A percentile compares a stretch with the other conserved stretches of the same genome.
Conservation (phyloP, 768 basidiomycete genomes). For the Phylloporus rhodoxanthus region DNA sequence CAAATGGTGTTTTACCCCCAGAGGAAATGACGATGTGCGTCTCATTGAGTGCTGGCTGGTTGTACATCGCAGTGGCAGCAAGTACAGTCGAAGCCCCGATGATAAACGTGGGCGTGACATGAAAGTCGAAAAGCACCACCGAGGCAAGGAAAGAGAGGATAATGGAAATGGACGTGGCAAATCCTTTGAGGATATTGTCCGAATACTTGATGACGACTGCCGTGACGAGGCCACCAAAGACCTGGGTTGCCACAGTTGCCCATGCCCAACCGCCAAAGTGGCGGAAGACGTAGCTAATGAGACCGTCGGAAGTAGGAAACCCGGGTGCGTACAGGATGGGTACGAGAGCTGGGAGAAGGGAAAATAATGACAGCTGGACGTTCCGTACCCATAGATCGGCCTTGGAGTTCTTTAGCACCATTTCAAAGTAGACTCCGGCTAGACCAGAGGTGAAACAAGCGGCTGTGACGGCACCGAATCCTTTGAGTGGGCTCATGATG, state of each 20-base stretch:
- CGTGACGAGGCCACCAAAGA: constrained; percentile 88
- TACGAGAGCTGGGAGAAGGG: constrained; percentile 80
- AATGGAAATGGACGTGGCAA: constrained; percentile 92
- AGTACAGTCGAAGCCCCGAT: constrained; percentile 84
- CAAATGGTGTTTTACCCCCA: constrained; percentile 33
- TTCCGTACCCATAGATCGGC: constrained; percentile 89
- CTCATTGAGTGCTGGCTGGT: constrained; percentile 53
- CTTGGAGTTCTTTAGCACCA: constrained; percentile 80
- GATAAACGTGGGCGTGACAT: constrained; percentile 81
- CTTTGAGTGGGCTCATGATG: constrained; percentile 76
- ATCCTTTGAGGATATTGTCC: constrained; percentile 95
- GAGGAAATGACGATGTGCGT: constrained; percentile 29
- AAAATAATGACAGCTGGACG: constrained; percentile 83
- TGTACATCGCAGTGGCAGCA: constrained; percentile 91
- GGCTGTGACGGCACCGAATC: constrained; percentile 75
- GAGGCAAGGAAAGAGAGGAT: constrained; percentile 92
- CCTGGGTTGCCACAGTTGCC: constrained; percentile 86
- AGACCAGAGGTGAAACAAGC: constrained; percentile 89
- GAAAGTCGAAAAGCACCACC: constrained; percentile 85
- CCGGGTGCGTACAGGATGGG: constrained; percentile 61
- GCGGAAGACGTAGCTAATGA: constrained; percentile 60
- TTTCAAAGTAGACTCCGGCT: constrained; percentile 91
- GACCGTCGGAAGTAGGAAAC: constrained; percentile 39
- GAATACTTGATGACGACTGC: constrained; percentile 97
- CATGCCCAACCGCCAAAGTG: constrained; percentile 95